Evolutionary conservation across 2,329 filamentous ascomycete genomes (phyloP).

Genomic region (Thielaviopsis ethacetica): DNA sequence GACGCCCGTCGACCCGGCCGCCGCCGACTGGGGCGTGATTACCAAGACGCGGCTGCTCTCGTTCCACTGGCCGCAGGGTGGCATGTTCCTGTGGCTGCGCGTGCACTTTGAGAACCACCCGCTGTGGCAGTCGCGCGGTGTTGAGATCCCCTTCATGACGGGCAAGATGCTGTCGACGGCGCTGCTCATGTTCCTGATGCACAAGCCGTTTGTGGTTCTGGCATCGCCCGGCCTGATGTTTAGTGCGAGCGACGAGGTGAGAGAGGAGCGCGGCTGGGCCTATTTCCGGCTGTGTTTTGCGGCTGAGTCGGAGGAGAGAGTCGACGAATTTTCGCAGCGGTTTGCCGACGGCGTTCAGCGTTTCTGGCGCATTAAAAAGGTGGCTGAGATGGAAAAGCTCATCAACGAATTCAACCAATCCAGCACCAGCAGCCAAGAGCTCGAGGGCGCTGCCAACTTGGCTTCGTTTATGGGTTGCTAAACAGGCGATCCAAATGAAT

Average conservation of each 20-base stretch:
- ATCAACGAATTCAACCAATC: constrained; percentile 21
- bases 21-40: constrained; percentile 56
- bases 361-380: constrained; percentile 64
- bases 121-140: constrained; percentile 30
- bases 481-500: background rate
- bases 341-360: constrained; percentile 52
- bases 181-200: constrained; percentile 56
- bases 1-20: constrained; percentile 25
- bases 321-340: constrained; percentile 43
- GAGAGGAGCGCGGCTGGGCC: constrained; percentile 43
- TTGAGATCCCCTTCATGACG: constrained; percentile 27
- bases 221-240: constrained; percentile 60
- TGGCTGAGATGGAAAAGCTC: constrained; percentile 47
- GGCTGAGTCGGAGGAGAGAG: constrained; percentile 55
- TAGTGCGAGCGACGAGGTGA: constrained; percentile 45
- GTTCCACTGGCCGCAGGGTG: constrained; percentile 66
- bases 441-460: constrained; percentile 17
- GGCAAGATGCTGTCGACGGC: constrained; percentile 42
- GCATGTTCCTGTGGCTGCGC: constrained; percentile 83
- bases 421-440: constrained; percentile 9
- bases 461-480: constrained; percentile 19
- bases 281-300: constrained; percentile 75
- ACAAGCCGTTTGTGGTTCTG: constrained; percentile 52
- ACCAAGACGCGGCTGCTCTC: constrained; percentile 58
- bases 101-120: constrained; percentile 60